Conservation (phyloP, 441 rosid genomes). For the Viola pubescens region DNA sequence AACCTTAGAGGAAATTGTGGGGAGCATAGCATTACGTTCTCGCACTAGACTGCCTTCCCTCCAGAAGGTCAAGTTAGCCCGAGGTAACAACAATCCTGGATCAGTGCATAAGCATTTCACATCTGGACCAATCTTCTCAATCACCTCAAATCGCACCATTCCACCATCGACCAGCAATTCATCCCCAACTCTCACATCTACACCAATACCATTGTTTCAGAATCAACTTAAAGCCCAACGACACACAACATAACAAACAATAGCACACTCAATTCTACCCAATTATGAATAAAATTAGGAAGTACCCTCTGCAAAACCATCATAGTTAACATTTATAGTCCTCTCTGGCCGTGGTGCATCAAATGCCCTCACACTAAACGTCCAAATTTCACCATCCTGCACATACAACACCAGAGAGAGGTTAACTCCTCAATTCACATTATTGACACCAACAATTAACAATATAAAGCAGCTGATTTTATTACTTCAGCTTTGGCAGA, state of each 20-base stretch:
- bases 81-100: conserved; percentile 85
- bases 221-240: conserved; percentile 2
- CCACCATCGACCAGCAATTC: conserved; percentile 97
- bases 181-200: conserved; percentile 87
- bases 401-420: conserved; percentile 1
- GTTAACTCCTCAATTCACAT: neutral
- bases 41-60: conserved; percentile 86
- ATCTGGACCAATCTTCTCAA: conserved; percentile 91
- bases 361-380: conserved; percentile 83
- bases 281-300: neutral
- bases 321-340: conserved; percentile 82
- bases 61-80: conserved; percentile 95
- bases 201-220: conserved; percentile 12
- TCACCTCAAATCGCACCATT: conserved; percentile 97
- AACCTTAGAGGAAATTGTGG: conserved; percentile 93
- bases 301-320: conserved; percentile 93
- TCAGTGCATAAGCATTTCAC: conserved; percentile 86
- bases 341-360: conserved; percentile 60
- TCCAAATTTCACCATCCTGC: conserved; percentile 98
- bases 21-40: conserved; percentile 92
- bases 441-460: neutral
- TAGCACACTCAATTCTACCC: neutral
- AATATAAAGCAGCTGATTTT: neutral
- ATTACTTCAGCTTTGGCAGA: conserved; percentile 84
- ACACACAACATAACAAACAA: conserved; percentile 1